phyloP scores from a whole-genome alignment of 306 rosid genomes.

The Vicia faba region DNA sequence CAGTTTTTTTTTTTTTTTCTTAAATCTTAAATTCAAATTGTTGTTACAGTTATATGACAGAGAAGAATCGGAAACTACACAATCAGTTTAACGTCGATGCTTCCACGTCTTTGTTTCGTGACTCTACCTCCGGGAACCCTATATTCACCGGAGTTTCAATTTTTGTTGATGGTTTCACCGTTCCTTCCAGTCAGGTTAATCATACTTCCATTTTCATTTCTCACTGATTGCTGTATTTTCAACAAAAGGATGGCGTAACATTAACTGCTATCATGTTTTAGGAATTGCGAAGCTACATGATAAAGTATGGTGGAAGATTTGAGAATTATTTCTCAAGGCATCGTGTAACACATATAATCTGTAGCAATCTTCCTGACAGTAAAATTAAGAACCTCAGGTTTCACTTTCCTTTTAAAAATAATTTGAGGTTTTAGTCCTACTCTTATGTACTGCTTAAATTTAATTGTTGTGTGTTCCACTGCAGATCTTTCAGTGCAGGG shows the following conservation, averaged over 20 bases:
- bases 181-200: constrained; percentile 82
- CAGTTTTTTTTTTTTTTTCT: neutral
- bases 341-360: constrained; percentile 82
- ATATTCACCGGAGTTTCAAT: constrained; percentile 77
- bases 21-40: neutral
- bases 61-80: constrained; percentile 75
- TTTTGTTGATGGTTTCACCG: constrained; percentile 90
- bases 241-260: neutral
- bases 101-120: constrained; percentile 44
- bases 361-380: constrained; percentile 79
- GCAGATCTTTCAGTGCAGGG: constrained; percentile 87
- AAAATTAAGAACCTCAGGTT: constrained; percentile 85
- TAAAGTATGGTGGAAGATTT: constrained; percentile 76
- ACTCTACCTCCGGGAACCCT: constrained; percentile 45
- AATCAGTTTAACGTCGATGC: constrained; percentile 72
- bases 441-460: constrained; percentile 11
- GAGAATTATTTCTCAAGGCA: constrained; percentile 89
- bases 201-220: neutral
- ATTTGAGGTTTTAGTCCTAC: neutral
- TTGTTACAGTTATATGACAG: constrained; percentile 70
- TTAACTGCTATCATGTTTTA: constrained; percentile 37
- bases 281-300: constrained; percentile 86
- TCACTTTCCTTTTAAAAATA: neutral
- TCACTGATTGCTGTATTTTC: constrained; percentile 16
- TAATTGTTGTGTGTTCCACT: constrained; percentile 36